Evolutionary conservation across 805 yeast species (phyloP), one percentile per base, ranked within the genome.

Genomic region (Millerago galiae): DNA sequence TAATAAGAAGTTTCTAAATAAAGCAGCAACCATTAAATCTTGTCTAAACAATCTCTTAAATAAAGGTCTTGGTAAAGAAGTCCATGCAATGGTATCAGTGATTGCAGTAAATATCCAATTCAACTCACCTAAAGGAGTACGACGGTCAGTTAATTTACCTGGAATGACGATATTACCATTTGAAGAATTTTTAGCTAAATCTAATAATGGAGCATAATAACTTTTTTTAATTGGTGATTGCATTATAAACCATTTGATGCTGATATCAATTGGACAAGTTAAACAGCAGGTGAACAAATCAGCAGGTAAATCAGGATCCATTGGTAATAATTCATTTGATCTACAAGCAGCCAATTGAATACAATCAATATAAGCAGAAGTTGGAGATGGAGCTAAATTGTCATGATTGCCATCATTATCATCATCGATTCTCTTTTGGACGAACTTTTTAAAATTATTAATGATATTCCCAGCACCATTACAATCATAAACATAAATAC

Each of bases 51-150:
- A 68, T 46, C 90, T 75, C 56, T 90, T 91, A 69, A 93, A 93
- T 26, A 93, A 65, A 0, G 95, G 88, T 47, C 96, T 71, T 3
- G 95, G 88, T 30, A 93, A 65, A 3, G 90, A 77, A 0, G 96
- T 87, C 97, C 98, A 93, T 2, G 99, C 99, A 40, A 93, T 91
- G 0, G 98, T 91, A 61, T 93, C 99, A 3, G 98, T 91, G 32
- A 93, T 88, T 2, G 99, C 97, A 1, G 97, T 93, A 63, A 91
- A 93, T 28, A 93, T 91, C 97, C 98, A 93, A 60, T 88, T 89
- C 42, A 93, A 71, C 59, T 93, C 99, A 29, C 99, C 99, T 35
- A 93, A 65, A 1, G 98, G 97, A 0, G 98, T 93, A 48, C 96
- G 72, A 57, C 98, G 74, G 58, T 93, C 99, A 3, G 96, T 85